phyloP scores from a whole-genome alignment of 2,329 filamentous ascomycete species.

The Penicillium sp. region DNA sequence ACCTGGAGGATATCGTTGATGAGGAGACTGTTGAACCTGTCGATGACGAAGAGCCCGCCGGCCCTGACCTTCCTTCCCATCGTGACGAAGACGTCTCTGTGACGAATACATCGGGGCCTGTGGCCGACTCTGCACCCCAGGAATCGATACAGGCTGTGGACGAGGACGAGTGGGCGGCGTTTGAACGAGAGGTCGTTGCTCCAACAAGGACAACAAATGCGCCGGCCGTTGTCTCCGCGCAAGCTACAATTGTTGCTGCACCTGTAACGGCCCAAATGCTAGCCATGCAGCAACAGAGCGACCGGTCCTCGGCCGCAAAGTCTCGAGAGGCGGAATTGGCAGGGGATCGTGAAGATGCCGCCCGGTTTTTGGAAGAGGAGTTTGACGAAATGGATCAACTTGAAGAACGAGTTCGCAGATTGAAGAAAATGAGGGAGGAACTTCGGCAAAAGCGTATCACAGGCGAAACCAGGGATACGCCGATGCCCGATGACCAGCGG shows the following conservation, averaged over 20 bases:
- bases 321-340: slow-evolving; percentile 51
- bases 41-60: slow-evolving; percentile 22
- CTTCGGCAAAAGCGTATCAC: slow-evolving; percentile 44
- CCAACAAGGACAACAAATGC: slow-evolving; percentile 31
- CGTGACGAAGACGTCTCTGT: slow-evolving; percentile 8
- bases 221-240: slow-evolving; percentile 27
- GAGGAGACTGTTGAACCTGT: slow-evolving; percentile 24
- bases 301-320: slow-evolving; percentile 37
- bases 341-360: slow-evolving; percentile 70
- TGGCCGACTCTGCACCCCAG: slow-evolving; percentile 6
- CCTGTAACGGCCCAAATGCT: slow-evolving; percentile 61
- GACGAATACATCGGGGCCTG: slow-evolving; percentile 6
- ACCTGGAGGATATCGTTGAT: slow-evolving; percentile 21
- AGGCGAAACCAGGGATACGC: slow-evolving; percentile 23
- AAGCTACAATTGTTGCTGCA: slow-evolving; percentile 62
- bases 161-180: slow-evolving; percentile 80
- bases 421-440: slow-evolving; percentile 67
- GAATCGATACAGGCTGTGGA: slow-evolving; percentile 44
- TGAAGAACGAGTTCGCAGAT: slow-evolving; percentile 61
- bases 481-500: slow-evolving; percentile 21
- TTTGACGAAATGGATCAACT: slow-evolving; percentile 78
- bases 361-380: slow-evolving; percentile 65
- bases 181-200: slow-evolving; percentile 71
- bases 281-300: slow-evolving; percentile 48
- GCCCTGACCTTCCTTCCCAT: slow-evolving; percentile 18